Evolutionary conservation across 176 grass and related monocot species (phyloP), one percentile per base, ranked within the genome.

Genomic region (Phoenix roebelenii): DNA sequence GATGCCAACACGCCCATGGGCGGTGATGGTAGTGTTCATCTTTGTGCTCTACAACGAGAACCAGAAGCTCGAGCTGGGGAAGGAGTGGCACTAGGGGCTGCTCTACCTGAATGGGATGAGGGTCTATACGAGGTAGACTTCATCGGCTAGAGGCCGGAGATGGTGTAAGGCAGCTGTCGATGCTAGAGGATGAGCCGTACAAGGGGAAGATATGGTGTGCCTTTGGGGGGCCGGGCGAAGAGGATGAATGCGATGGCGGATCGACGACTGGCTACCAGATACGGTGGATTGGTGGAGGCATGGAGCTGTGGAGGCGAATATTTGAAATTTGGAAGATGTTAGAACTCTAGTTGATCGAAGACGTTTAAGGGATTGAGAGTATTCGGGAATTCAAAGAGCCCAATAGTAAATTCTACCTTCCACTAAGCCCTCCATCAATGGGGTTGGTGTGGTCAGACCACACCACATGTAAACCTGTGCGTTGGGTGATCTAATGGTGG

Each of bases 31-130:
- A 0, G 79, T 86, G 30, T 95, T 95, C 80, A 63, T 95, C 28
- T 95, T 95, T 79, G 83, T 82, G 23, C 80, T 95, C 50, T 95
- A 86, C 68, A 89, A 95, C 70, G 85, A 95, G 74, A 68, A 95
- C 83, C 76, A 73, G 63, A 95, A 95, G 67, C 59, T 60, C 0
- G 83, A 85, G 0, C 82, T 76, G 0, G 83, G 85, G 29, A 95
- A 82, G 3, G 90, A 95, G 70, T 63, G 85, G n/a, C 74, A 86
- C 25, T 89, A 85, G 85, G 90, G 90, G 0, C 39, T 95, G 51
- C 89, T 86, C 65, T 89, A 95, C 28, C 64, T 85, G 51, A 86
- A 84, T 4, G 69, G 71, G 51, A 84, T 60, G 2, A 60, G 64
- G 1, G 32, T 84, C 3, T 30, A 30, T 95, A 95, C 82, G 15